Evolutionary conservation across 805 yeast species (phyloP).

Genomic region (Starmera caribaea): DNA sequence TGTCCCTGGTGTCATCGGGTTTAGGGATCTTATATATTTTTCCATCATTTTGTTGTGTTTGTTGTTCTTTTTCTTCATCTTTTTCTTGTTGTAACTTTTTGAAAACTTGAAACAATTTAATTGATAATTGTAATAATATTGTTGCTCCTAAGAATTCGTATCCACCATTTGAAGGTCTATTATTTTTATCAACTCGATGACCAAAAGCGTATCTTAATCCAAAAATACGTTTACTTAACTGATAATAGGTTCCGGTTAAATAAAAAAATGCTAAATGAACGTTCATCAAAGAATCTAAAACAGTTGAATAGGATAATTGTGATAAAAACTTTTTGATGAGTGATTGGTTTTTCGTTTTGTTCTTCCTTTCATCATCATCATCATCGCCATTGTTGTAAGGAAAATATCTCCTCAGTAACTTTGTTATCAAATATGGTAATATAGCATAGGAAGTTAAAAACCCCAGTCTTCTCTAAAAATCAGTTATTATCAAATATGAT

Average conservation of each 20-base stretch:
- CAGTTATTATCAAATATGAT: background rate
- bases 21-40: slow-evolving; percentile 6
- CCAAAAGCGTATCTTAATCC: slow-evolving; percentile 77
- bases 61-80: slow-evolving; percentile 3
- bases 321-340: slow-evolving; percentile 10
- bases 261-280: slow-evolving; percentile 77
- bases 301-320: slow-evolving; percentile 30
- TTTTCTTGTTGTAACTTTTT: slow-evolving; percentile 6
- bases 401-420: slow-evolving; percentile 10
- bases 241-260: slow-evolving; percentile 74
- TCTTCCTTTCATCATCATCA: slow-evolving; percentile 10
- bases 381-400: background rate
- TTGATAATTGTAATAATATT: slow-evolving; percentile 38
- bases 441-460: slow-evolving; percentile 54
- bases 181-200: slow-evolving; percentile 40
- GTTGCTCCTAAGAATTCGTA: slow-evolving; percentile 70
- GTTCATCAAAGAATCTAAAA: slow-evolving; percentile 46
- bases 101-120: slow-evolving; percentile 26
- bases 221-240: slow-evolving; percentile 62
- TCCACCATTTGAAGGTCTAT: slow-evolving; percentile 37
- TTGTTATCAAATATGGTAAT: slow-evolving; percentile 46
- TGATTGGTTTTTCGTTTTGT: slow-evolving; percentile 3
- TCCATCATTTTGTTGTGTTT: slow-evolving; percentile 6
- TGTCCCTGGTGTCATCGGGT: slow-evolving; percentile 10
- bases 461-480: slow-evolving; percentile 33